A percentile compares a stretch with the other conserved stretches of the same genome.
Conservation (phyloP, 345 rosid genomes). For the Kandelia obovata region DNA sequence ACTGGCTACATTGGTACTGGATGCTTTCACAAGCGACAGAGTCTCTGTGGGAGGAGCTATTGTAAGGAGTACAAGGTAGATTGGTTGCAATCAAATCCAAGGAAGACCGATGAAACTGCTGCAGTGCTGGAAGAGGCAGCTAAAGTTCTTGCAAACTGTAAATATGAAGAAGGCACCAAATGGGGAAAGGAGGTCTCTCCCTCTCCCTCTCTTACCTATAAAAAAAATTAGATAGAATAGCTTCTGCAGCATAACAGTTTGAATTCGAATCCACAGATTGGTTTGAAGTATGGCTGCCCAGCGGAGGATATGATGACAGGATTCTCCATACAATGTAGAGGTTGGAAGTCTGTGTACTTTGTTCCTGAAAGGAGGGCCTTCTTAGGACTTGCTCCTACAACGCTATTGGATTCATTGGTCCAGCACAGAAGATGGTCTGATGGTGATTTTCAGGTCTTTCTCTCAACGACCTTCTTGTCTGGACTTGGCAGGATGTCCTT, state of each 20-base stretch:
- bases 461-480: neutral
- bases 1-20: slow-evolving; percentile 31
- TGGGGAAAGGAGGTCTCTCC: slow-evolving; percentile 32
- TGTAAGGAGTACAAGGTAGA: slow-evolving; percentile 1
- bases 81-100: neutral
- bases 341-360: neutral
- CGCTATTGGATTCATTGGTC: neutral
- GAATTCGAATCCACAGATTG: neutral
- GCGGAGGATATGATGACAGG: neutral
- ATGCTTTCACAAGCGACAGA: slow-evolving; percentile 37
- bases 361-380: neutral
- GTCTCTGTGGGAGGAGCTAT: slow-evolving; percentile 23
- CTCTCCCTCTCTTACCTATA: neutral
- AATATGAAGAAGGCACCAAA: slow-evolving; percentile 26
- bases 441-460: neutral
- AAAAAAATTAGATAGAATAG: too few relatives aligned
- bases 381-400: slow-evolving; percentile 1
- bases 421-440: neutral
- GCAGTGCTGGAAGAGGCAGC: slow-evolving; percentile 19
- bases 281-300: neutral
- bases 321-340: neutral
- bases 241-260: too few relatives aligned
- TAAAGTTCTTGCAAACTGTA: slow-evolving; percentile 26
- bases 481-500: neutral
- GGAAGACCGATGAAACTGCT: neutral